Percentiles rank a stretch among this genome's conserved stretches.
These are phyloP conservation scores for Russula virescens DNA, from an alignment of 768 basidiomycete species.

Conservation along the genomic window DNA sequence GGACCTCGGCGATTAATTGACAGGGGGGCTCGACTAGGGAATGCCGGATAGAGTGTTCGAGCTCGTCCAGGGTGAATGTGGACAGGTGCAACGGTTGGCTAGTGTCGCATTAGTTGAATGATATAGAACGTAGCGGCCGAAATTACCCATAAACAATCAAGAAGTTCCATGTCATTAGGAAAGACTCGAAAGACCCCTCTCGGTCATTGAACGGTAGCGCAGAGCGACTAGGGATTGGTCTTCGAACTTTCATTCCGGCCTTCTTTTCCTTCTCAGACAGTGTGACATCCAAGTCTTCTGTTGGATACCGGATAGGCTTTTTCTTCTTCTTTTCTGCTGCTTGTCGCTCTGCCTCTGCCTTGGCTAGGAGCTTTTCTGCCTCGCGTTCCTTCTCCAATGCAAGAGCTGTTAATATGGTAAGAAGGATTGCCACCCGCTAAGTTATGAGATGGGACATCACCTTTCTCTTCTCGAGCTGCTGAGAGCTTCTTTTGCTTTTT, in stretches of 20 bases:
- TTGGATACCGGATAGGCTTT: constrained; percentile 86
- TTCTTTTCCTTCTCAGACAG: constrained; percentile 79
- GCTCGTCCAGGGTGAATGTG: constrained; percentile 87
- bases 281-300: constrained; percentile 83
- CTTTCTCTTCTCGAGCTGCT: constrained; percentile 68
- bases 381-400: constrained; percentile 67
- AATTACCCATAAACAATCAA: constrained; percentile 84
- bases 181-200: constrained; percentile 67
- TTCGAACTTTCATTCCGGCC: constrained; percentile 60
- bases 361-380: constrained; percentile 54
- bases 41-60: constrained; percentile 82
- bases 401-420: constrained; percentile 31
- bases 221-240: constrained; percentile 58
- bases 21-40: constrained; percentile 62
- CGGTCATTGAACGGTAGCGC: constrained; percentile 65
- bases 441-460: constrained; percentile 34
- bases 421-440: constrained; percentile 17
- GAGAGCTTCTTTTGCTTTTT: constrained; percentile 81
- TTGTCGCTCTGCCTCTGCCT: constrained; percentile 65
- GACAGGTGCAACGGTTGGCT: constrained; percentile 83
- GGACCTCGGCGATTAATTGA: constrained; percentile 77
- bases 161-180: constrained; percentile 93
- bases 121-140: background rate
- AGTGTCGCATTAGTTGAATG: background rate
- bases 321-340: constrained; percentile 82